Base-by-base conservation (phyloP, 148 eudicot species). In the Limonium bicolor region DNA sequence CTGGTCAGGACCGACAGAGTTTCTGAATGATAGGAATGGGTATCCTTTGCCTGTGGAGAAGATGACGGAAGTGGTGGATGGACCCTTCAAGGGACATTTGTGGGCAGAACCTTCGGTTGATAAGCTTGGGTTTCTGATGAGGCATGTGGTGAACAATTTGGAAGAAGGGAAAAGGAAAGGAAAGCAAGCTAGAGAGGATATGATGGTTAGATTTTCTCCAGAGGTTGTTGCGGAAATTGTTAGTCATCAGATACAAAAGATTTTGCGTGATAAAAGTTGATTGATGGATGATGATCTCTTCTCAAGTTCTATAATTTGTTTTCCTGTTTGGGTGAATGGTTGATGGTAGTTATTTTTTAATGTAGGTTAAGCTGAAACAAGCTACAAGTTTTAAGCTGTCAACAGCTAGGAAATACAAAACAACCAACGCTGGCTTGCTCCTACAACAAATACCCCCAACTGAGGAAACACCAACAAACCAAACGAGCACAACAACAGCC, bases 31-130 rank as follows among this genome's bases (percentile, higher is more conserved):
- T 25, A 67, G 66, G 16, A 82, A 82, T 60, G 56, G 82, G 47
- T 82, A 72, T 36, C 82, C 73, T 17, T 60, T 80, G 66, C 29
- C 63, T 1, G 69, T 67, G 35, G 77, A 67, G 23, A 51, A 29
- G 32, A 55, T 65, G 77, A 76, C 70, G 34, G 68, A 72, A 62
- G 83, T 76, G 1, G 24, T 13, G 14, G 79, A 82, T 44, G 93
- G 86, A 4, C 82, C 93, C 2, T 82, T 82, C 46, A 44, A 53
- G 50, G 82, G 93, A 50, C 93, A 82, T 71, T 22, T 68, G 40
- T 82, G 93, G 93, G 82, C 82, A 17, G 86, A 82, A 42, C 93
- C 93, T 45, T 74, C 74, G n/a, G 70, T 62, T 56, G 69, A 71
- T 40, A 59, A 64, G 65, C 59, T 82, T 27, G 58, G 18, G 51